These are phyloP conservation scores for Alternaria postmessia DNA, from an alignment of 2,329 filamentous ascomycete genomes.

Conservation along the genomic window DNA sequence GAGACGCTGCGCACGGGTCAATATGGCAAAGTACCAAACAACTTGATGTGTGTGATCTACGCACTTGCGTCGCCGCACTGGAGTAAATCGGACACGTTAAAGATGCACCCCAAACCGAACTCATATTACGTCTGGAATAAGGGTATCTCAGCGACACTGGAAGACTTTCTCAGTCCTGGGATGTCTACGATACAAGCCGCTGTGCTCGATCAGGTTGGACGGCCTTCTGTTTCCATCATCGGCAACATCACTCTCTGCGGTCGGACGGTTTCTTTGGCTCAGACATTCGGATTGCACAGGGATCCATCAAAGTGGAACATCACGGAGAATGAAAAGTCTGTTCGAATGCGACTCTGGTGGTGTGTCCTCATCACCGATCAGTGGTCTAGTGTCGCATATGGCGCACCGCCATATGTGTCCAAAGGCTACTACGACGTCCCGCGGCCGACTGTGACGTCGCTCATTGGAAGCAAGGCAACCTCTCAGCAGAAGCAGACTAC, in stretches of 20 bases:
- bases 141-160: slow-evolving; percentile 52
- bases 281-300: slow-evolving; percentile 64
- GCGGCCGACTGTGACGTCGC: slow-evolving; percentile 57
- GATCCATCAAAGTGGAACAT: slow-evolving; percentile 64
- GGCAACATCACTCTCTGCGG: slow-evolving; percentile 63
- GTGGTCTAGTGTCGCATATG: slow-evolving; percentile 66
- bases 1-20: slow-evolving; percentile 47
- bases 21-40: slow-evolving; percentile 44
- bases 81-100: slow-evolving; percentile 47
- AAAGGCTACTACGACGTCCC: slow-evolving; percentile 65
- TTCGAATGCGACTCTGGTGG: slow-evolving; percentile 65
- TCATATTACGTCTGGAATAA: slow-evolving; percentile 54
- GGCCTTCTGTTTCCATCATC: slow-evolving; percentile 52
- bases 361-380: slow-evolving; percentile 65
- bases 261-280: slow-evolving; percentile 62
- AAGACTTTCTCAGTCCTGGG: slow-evolving; percentile 54
- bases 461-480: slow-evolving; percentile 45
- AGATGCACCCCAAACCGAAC: slow-evolving; percentile 49
- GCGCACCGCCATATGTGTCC: slow-evolving; percentile 62
- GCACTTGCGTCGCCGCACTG: slow-evolving; percentile 50
- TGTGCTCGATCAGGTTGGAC: slow-evolving; percentile 52
- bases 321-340: slow-evolving; percentile 59
- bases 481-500: slow-evolving; percentile 56
- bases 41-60: slow-evolving; percentile 52
- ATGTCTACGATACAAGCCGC: slow-evolving; percentile 52